Base-by-base conservation (phyloP, 176 grass and related monocot genomes). In the Cenchrus purpureus region DNA sequence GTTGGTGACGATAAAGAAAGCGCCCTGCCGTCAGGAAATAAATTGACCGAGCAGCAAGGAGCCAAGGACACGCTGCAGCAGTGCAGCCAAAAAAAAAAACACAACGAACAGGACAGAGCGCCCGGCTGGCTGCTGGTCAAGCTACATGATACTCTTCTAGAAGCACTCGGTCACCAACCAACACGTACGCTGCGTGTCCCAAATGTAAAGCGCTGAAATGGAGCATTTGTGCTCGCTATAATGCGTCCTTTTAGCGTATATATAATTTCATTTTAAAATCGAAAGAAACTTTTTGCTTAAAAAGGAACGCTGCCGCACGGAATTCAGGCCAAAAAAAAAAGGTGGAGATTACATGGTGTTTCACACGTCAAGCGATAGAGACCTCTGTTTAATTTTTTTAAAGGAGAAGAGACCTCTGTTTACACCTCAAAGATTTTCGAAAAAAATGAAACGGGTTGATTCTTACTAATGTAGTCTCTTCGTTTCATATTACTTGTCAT, bases 1-100 rank as follows among this genome's bases (percentile, higher is more conserved):
- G 84, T 86, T 73, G 84, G 76, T 86, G 76, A 59, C 61, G 43
- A 64, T 7, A 53, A 44, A 73, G 67, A 64, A 17, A 64, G 19
- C 19, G 8, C 5, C 17, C 25, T 52, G 58, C 29, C 8, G 48
- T 28, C 40, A 52, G 76, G 14, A 25, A 25, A 25, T 25, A 25
- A 25, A 25, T 25, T 25, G 25, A 25, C 25, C 25, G 25, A 25
- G 25, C 25, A 25, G 25, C 25, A 25, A 25, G 25, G 25, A 25
- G 25, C 25, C 25, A 25, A 25, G 25, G 25, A 25, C 25, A 25
- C 25, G 25, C 25, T 25, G 25, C 25, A 25, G 25, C 25, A 25
- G 25, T 25, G 25, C 25, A 25, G 25, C 25, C 25, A 25, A 25
- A 25, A 25, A 25, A 25, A 25, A 25, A 25, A 25, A 25, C 25